Conservation (phyloP, 345 rosid species). For the Abelmoschus esculentus region DNA sequence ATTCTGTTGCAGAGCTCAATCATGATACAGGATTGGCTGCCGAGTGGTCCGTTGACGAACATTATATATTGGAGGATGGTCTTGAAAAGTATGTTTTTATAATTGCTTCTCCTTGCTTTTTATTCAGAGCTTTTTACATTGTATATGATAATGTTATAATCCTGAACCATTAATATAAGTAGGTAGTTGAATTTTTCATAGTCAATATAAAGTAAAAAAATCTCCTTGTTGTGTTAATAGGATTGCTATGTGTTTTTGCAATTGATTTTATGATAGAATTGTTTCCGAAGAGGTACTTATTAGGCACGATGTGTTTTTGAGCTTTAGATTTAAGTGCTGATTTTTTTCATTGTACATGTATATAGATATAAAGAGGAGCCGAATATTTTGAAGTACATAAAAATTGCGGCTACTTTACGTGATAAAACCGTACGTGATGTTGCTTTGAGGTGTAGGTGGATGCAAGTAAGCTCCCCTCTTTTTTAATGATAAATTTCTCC, state of each 20-base stretch:
- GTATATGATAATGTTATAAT: background rate
- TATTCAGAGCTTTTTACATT: background rate
- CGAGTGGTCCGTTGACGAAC: conserved; percentile 82
- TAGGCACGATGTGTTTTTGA: background rate
- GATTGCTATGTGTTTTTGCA: background rate
- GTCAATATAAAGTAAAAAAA: background rate
- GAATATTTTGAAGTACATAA: conserved; percentile 73
- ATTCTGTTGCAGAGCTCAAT: conserved; percentile 47
- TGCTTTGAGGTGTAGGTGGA: conserved; percentile 94
- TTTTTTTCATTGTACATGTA: background rate
- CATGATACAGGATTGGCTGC: conserved; percentile 54
- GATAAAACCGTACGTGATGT: conserved; percentile 92
- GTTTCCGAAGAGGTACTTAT: background rate
- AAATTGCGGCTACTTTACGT: conserved; percentile 68
- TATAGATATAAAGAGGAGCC: conserved; percentile 65
- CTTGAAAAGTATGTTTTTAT: conserved; percentile 34
- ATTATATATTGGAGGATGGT: conserved; percentile 13
- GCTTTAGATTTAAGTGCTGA: background rate
- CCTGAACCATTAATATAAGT: background rate
- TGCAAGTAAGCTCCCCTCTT: conserved; percentile 52
- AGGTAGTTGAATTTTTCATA: too few relatives aligned
- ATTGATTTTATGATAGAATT: background rate
- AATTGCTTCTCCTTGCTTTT: background rate
- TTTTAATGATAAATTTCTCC: conserved; percentile 6
- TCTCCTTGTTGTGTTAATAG: background rate